Percentiles rank a stretch among this genome's conserved stretches.
Evolutionary conservation across 208 protist genomes (phyloP).

Genomic region (Phytomonas sp.): DNA sequence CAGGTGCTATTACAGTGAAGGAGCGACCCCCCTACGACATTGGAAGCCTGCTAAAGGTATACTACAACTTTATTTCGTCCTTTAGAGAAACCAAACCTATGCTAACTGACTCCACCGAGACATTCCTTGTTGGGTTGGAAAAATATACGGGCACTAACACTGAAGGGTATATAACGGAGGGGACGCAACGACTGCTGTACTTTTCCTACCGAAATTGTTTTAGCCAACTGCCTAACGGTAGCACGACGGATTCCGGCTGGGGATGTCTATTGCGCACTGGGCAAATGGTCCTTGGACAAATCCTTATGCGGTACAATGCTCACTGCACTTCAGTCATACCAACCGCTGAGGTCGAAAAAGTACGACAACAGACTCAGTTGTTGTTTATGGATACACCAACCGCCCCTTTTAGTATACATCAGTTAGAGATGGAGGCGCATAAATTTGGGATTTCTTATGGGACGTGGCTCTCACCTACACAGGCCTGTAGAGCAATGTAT

Average conservation of each 20-base stretch:
- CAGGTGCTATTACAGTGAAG: background rate
- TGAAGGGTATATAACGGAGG: conserved; percentile 21
- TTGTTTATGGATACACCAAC: conserved; percentile 57
- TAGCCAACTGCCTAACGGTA: conserved; percentile 37
- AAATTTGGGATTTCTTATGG: conserved; percentile 35
- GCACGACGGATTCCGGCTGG: conserved; percentile 77
- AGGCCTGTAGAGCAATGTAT: conserved; percentile 26
- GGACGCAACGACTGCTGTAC: conserved; percentile 39
- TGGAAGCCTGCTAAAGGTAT: background rate
- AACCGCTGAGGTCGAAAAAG: background rate
- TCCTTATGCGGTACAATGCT: conserved; percentile 31
- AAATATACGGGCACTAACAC: conserved; percentile 26
- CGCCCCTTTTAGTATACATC: conserved; percentile 67
- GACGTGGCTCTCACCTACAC: conserved; percentile 51
- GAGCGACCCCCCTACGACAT: background rate
- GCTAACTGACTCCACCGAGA: background rate
- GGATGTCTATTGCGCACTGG: conserved; percentile 87
- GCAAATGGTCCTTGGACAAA: conserved; percentile 79
- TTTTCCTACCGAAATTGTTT: conserved; percentile 83
- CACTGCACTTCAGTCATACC: background rate
- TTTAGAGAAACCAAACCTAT: background rate
- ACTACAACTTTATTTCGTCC: background rate
- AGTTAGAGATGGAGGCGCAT: conserved; percentile 33
- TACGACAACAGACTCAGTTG: background rate
- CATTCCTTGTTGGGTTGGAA: background rate